Percentiles rank a stretch among this genome's conserved stretches.
Evolutionary conservation across 2,329 filamentous ascomycete genomes (phyloP).

Genomic region (Helotiales sp.): DNA sequence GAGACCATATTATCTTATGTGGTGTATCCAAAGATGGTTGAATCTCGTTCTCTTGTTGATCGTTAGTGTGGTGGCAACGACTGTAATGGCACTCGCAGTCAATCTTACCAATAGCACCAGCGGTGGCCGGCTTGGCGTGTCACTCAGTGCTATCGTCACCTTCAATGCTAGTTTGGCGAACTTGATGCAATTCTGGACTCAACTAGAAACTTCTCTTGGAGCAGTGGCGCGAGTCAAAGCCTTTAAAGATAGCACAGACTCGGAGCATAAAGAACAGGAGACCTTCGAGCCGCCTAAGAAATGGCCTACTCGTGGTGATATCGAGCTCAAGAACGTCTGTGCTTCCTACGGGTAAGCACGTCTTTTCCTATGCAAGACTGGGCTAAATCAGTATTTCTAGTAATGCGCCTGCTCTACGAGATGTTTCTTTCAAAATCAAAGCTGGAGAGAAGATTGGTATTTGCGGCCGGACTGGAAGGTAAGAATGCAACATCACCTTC

Average conservation of each 20-base stretch:
- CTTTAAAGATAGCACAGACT: conserved; percentile 45
- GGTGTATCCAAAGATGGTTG: conserved; percentile 58
- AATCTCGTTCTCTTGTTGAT: conserved; percentile 52
- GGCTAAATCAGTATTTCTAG: neutral
- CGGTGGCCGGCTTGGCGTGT: conserved; percentile 21
- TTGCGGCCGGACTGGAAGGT: conserved; percentile 46
- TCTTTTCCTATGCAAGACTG: neutral
- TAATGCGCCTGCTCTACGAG: conserved; percentile 26
- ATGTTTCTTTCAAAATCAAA: conserved; percentile 43
- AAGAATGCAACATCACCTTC: conserved; percentile 34
- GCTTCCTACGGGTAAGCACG: conserved; percentile 25
- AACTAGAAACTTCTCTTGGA: conserved; percentile 58
- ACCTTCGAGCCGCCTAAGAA: conserved; percentile 1
- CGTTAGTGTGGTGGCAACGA: conserved; percentile 25
- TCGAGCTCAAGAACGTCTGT: conserved; percentile 25
- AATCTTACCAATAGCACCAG: conserved; percentile 15
- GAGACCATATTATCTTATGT: conserved; percentile 56
- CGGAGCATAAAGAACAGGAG: conserved; percentile 37
- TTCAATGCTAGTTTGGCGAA: conserved; percentile 18
- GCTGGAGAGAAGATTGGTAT: conserved; percentile 51
- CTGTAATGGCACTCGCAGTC: conserved; percentile 22
- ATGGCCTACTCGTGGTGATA: conserved; percentile 25
- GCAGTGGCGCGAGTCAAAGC: conserved; percentile 55
- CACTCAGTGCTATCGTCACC: conserved; percentile 21
- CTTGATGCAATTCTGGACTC: conserved; percentile 48